Base-by-base conservation (phyloP, 768 basidiomycete species). In the Panaeolus cyanescens region DNA sequence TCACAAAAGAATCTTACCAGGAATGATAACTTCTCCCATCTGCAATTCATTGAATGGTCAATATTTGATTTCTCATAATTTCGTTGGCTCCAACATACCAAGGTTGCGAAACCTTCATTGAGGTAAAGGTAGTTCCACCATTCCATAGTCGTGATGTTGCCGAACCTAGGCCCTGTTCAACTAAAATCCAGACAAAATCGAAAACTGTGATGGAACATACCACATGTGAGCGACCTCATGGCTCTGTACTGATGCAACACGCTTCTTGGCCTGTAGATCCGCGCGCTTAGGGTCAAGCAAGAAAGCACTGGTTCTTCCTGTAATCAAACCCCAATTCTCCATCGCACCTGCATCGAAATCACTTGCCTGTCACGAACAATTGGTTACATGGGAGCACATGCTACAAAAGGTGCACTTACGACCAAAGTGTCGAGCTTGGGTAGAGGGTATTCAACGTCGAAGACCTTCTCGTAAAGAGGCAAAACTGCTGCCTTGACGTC, bases 291-390 rank as follows among this genome's bases (percentile, higher is more conserved):
- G 86, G 71, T 97, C 91, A 62, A 92, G 81, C 40, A 96, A 76
- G 71, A 93, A 91, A 4, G 88, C 90, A 39, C 80, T 86, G 0
- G 94, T 95, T 42, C 95, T 80, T 19, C 95, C 96, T 13, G 91
- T 96, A 70, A 97, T 97, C 59, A 96, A 77, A 28, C 92, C 93
- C 92, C 92, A 95, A 72, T 95, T 95, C 75, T 97, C 96, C 95
- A 96, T 95, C 4, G 91, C 90, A 61, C 89, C 85, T 79, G 90
- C 89, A 69, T 96, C 95, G 66, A 97, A 97, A 71, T 97, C 95
- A 56, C 84, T 85, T 4, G 88, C 95, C 83, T 86, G 32, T 22
- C 39, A 7, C 6, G 8, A 20, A 36, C 13, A 20, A 40, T 56
- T 5, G 54, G 37, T 32, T 54, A 31, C 40, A 19, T 9, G 12